Base-by-base conservation (phyloP, 768 basidiomycete species). In the Trametes villosa region DNA sequence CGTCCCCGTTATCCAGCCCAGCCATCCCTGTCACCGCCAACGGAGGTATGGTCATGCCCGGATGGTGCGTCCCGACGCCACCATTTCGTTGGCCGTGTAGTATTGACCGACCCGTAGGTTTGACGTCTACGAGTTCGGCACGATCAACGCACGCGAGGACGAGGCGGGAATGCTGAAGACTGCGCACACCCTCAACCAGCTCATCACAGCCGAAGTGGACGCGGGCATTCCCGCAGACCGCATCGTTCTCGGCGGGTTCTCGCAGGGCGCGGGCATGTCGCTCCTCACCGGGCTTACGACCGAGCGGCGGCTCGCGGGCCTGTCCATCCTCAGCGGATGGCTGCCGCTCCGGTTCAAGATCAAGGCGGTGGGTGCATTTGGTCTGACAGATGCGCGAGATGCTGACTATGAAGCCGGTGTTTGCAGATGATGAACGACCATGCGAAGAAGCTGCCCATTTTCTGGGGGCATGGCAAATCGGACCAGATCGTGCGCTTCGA, bases 191-290 rank as follows among this genome's bases (percentile, higher is more conserved):
- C 78, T 96, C 66, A 87, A 87, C 67, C 75, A 82, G 59, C 76
- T 96, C 64, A 87, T 98, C 68, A 78, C 83, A 13, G 78, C 81
- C 2, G 95, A 98, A 74, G 78, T 95, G 20, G 84, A 86, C 48
- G 78, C 80, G 9, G 91, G 91, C 33, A 84, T 89, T 53, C 80
- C 85, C 9, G 76, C 88, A 26, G 78, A 80, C 55, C 84, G 89
- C 51, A 89, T 96, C 67, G 82, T 96, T 31, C 74, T 98, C 24
- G 94, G 92, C 34, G 95, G 95, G 11, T 96, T 96, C 76, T 89
- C 87, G 61, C 94, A 96, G 72, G 94, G 92, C 36, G 91, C 80
- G 40, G 84, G 87, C 24, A 87, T 96, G 79, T 81, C 86, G 9
- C 77, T 94, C n/a, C 75, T 95, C 49, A 85, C 86, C 4, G 92